Evolutionary conservation across 148 eudicot genomes (phyloP).

Genomic region (Linanthus parryae): DNA sequence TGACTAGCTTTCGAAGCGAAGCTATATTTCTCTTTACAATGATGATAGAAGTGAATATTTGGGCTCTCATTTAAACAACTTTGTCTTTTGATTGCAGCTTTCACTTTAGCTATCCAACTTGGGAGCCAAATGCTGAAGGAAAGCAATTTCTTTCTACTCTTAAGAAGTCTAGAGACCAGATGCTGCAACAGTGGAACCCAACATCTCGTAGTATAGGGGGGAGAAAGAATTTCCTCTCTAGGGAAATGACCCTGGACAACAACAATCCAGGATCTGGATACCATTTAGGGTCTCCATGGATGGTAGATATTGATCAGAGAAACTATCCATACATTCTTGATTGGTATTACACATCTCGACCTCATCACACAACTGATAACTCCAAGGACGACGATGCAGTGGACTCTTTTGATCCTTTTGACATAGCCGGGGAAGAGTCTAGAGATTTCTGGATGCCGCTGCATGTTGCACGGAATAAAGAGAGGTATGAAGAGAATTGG

Average conservation of each 20-base stretch:
- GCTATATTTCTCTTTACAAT: too few relatives aligned
- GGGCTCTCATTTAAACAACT: too few relatives aligned
- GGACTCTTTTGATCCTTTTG: too few relatives aligned
- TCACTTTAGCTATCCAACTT: slow-evolving; percentile 71
- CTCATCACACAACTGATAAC: slow-evolving; percentile 22
- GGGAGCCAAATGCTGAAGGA: slow-evolving; percentile 74
- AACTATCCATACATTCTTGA: slow-evolving; percentile 79
- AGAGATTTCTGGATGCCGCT: slow-evolving; percentile 36
- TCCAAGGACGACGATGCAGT: slow-evolving; percentile 18
- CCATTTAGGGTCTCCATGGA: slow-evolving; percentile 54
- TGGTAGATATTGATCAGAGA: slow-evolving; percentile 47
- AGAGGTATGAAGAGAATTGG: slow-evolving; percentile 28
- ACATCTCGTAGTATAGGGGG: too few relatives aligned
- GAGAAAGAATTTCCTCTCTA: slow-evolving; percentile 28
- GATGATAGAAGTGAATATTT: too few relatives aligned
- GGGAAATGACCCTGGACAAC: slow-evolving; percentile 29
- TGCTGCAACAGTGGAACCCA: slow-evolving; percentile 23
- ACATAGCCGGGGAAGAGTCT: slow-evolving; percentile 17
- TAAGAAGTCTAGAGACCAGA: slow-evolving; percentile 54
- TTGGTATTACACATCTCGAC: slow-evolving; percentile 61
- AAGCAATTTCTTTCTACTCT: slow-evolving; percentile 56
- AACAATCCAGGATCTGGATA: slow-evolving; percentile 23
- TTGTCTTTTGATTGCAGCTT: too few relatives aligned
- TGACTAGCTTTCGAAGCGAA: too few relatives aligned
- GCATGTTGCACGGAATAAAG: slow-evolving; percentile 15